Conservation (phyloP, 306 rosid species). For the Acmispon strigosus region DNA sequence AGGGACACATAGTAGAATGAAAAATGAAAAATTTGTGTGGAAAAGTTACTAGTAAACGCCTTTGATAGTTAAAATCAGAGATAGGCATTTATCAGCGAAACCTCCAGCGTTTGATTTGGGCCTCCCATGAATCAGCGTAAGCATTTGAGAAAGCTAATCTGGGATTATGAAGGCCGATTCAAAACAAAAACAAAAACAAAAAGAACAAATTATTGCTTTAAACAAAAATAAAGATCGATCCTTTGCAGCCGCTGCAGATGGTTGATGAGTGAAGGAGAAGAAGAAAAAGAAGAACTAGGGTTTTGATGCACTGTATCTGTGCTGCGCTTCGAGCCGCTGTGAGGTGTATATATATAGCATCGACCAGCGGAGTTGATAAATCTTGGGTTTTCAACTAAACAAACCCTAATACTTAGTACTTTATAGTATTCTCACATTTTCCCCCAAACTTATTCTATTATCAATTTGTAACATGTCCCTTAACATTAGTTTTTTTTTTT, state of each 20-base stretch:
- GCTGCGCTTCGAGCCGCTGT: neutral
- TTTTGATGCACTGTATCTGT: neutral
- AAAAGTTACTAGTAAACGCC: constrained; percentile 71
- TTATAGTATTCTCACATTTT: neutral
- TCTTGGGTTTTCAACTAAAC: too few relatives aligned
- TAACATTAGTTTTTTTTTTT: neutral
- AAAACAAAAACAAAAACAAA: neutral
- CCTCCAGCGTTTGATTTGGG: constrained; percentile 40
- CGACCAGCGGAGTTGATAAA: too few relatives aligned
- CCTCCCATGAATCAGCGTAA: constrained; percentile 85
- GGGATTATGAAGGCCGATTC: constrained; percentile 74
- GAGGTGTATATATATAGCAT: neutral
- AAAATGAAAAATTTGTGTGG: constrained; percentile 25
- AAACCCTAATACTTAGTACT: constrained; percentile 5
- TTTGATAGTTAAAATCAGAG: neutral
- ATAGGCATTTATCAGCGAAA: constrained; percentile 74
- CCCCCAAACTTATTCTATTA: neutral
- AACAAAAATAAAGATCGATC: too few relatives aligned
- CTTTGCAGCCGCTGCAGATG: too few relatives aligned
- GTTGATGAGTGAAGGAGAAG: neutral
- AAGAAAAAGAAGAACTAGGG: neutral
- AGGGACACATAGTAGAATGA: neutral
- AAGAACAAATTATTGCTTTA: too few relatives aligned
- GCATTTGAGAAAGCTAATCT: constrained; percentile 54
- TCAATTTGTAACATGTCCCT: too few relatives aligned